Percentiles rank a stretch among this genome's conserved stretches.
Evolutionary conservation across 139 green algal genomes (phyloP).

Genomic region (Raphidocelis subcapitata): DNA sequence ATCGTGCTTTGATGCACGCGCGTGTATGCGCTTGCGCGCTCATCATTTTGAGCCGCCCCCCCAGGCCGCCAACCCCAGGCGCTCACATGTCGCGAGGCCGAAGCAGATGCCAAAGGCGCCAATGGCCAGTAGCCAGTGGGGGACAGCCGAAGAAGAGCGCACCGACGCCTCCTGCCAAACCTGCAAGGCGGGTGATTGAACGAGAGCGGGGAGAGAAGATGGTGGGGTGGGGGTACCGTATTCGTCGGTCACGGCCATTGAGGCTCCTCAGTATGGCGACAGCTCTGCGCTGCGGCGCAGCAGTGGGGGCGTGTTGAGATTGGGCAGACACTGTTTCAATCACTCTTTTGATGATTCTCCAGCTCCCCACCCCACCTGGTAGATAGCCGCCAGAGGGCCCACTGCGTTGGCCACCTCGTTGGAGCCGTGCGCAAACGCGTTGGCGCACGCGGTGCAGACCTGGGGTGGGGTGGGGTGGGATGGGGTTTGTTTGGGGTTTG

Average conservation of each 20-base stretch:
- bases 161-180: slow-evolving; percentile 6
- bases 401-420: slow-evolving; percentile 85
- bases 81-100: slow-evolving; percentile 63
- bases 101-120: slow-evolving; percentile 75
- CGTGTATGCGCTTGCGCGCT: too few relatives aligned
- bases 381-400: slow-evolving; percentile 40
- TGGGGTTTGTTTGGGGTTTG: too few relatives aligned
- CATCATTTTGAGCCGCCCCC: neutral
- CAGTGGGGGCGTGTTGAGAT: neutral
- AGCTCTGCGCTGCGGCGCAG: too few relatives aligned
- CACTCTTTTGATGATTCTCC: neutral
- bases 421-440: slow-evolving; percentile 77
- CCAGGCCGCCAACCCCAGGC: neutral
- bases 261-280: too few relatives aligned
- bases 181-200: too few relatives aligned
- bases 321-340: slow-evolving; percentile 4
- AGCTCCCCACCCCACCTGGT: slow-evolving; percentile 7
- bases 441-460: slow-evolving; percentile 75
- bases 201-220: too few relatives aligned
- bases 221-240: too few relatives aligned
- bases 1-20: too few relatives aligned
- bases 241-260: too few relatives aligned
- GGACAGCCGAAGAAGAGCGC: slow-evolving; percentile 33
- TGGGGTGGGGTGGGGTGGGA: slow-evolving; percentile 28
- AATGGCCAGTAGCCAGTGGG: slow-evolving; percentile 76